These are phyloP conservation scores for Ogataea methanolica DNA, from an alignment of 805 yeast species.

Conservation along the genomic window DNA sequence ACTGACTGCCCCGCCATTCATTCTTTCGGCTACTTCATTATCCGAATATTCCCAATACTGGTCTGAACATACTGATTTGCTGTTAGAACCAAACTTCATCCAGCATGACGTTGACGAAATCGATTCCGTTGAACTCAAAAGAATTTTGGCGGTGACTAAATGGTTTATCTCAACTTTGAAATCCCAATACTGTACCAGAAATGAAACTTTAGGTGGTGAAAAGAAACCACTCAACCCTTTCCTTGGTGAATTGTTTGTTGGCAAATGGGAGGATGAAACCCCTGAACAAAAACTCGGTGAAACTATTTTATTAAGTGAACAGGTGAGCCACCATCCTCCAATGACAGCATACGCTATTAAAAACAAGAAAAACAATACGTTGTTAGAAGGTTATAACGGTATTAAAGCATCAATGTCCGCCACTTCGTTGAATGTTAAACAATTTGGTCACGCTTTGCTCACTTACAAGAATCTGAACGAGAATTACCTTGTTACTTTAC, in stretches of 20 bases:
- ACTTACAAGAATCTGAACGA: slow-evolving; percentile 60
- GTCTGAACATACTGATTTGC: slow-evolving; percentile 87
- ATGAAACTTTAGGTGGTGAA: slow-evolving; percentile 89
- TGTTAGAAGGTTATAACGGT: slow-evolving; percentile 85
- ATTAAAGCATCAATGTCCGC: slow-evolving; percentile 79
- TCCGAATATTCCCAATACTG: slow-evolving; percentile 93
- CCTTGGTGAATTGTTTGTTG: slow-evolving; percentile 89
- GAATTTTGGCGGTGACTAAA: slow-evolving; percentile 76
- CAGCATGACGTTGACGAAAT: slow-evolving; percentile 33
- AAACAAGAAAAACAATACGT: slow-evolving; percentile 65
- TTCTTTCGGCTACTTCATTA: slow-evolving; percentile 82
- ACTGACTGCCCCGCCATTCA: slow-evolving; percentile 96
- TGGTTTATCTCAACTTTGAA: slow-evolving; percentile 91
- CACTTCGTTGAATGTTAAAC: slow-evolving; percentile 77
- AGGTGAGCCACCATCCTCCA: slow-evolving; percentile 97
- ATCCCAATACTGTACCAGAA: slow-evolving; percentile 91
- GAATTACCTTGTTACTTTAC: slow-evolving; percentile 76
- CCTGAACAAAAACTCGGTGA: slow-evolving; percentile 57
- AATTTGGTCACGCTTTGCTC: slow-evolving; percentile 85
- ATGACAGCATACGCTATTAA: slow-evolving; percentile 85
- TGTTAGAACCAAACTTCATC: slow-evolving; percentile 64
- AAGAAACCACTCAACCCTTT: slow-evolving; percentile 97
- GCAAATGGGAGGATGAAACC: slow-evolving; percentile 68
- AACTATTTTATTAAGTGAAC: slow-evolving; percentile 78
- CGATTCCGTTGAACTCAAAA: slow-evolving; percentile 51